Evolutionary conservation across 306 rosid genomes (phyloP).

Genomic region (Cercis canadensis): DNA sequence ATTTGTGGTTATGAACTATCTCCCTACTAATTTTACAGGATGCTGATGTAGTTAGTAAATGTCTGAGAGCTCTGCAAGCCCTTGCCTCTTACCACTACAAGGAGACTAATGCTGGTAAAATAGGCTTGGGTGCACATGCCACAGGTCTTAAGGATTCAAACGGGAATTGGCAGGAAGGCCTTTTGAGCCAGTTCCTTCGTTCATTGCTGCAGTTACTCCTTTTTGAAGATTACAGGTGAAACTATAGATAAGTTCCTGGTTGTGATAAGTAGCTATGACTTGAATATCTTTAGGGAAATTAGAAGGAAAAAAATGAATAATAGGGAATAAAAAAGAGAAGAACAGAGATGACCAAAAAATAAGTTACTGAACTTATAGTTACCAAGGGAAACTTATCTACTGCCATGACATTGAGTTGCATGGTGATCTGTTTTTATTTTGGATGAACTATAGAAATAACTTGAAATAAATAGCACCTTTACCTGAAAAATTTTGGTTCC

Average conservation of each 20-base stretch:
- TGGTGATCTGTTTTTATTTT: no score
- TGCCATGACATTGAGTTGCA: no score
- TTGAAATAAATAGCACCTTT: no score
- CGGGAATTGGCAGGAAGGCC: slow-evolving; percentile 79
- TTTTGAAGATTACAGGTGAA: slow-evolving; percentile 90
- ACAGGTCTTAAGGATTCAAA: slow-evolving; percentile 55
- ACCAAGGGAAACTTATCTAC: no score
- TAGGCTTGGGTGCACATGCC: slow-evolving; percentile 79
- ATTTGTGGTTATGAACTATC: slow-evolving; percentile 12
- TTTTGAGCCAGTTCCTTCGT: slow-evolving; percentile 81
- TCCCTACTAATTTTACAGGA: slow-evolving; percentile 59
- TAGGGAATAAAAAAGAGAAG: no score
- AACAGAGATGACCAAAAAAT: no score
- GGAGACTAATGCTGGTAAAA: slow-evolving; percentile 68
- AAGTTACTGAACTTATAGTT: no score
- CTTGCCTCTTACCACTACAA: slow-evolving; percentile 85
- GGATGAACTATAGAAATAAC: no score
- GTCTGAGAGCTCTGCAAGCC: slow-evolving; percentile 86
- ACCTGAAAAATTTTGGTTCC: no score
- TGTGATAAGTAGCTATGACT: no score
- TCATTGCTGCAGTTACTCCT: slow-evolving; percentile 85
- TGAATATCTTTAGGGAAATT: no score
- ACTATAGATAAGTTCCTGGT: background rate
- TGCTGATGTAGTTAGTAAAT: slow-evolving; percentile 75
- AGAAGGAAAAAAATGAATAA: no score